Evolutionary conservation across 1,139 yeast species (phyloP).

Genomic region (Pichia sp.): DNA sequence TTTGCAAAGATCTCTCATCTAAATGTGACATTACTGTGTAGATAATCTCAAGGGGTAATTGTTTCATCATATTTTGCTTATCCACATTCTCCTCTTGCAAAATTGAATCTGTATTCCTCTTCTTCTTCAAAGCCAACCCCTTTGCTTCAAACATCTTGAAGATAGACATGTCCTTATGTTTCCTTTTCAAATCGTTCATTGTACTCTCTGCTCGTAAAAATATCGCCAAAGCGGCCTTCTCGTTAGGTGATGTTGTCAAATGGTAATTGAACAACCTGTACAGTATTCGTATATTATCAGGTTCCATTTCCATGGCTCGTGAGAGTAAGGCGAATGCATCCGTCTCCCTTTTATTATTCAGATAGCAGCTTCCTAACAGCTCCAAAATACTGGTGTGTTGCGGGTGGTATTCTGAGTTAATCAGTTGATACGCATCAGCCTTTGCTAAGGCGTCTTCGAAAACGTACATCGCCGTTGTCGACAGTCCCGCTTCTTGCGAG

Average conservation of each 20-base stretch:
- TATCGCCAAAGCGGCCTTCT: too few species aligned
- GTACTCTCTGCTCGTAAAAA: too few species aligned
- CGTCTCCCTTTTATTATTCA: too few species aligned
- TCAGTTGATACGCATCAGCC: background rate
- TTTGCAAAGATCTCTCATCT: constrained; percentile 5
- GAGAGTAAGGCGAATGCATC: too few species aligned
- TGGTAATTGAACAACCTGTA: constrained; percentile 2
- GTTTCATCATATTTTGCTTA: constrained; percentile 6
- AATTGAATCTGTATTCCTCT: background rate
- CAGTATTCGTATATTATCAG: constrained; percentile 4
- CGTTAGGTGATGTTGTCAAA: too few species aligned
- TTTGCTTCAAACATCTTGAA: too few species aligned
- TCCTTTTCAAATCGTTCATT: background rate
- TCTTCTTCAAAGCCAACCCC: constrained; percentile 1
- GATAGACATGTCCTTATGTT: background rate
- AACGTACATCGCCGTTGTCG: constrained; percentile 1
- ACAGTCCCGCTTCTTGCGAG: constrained; percentile 6
- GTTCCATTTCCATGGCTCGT: constrained; percentile 6
- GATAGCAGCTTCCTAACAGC: too few species aligned
- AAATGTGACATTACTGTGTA: constrained; percentile 5
- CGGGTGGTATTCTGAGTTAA: too few species aligned
- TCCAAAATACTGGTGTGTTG: too few species aligned
- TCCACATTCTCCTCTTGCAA: constrained; percentile 1
- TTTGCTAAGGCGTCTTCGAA: constrained; percentile 1
- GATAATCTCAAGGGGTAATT: constrained; percentile 11